A percentile compares a stretch with the other conserved stretches of the same genome.
phyloP scores from a whole-genome alignment of 164 flowering plant species.

The Vitis labrusca region DNA sequence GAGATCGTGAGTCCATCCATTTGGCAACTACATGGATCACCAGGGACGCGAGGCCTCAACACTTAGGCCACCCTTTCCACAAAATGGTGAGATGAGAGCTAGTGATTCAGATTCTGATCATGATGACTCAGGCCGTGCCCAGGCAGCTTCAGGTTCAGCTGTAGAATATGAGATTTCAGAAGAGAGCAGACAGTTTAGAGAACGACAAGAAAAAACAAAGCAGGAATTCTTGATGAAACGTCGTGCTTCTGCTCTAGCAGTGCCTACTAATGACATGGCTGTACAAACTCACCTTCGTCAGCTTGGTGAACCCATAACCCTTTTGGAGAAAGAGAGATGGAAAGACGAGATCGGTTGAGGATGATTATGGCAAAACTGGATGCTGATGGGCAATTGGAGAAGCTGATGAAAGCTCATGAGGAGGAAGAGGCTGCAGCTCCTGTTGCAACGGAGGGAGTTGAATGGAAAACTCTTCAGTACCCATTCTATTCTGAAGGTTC shows the following conservation, averaged over 20 bases:
- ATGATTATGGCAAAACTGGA: conserved; percentile 82
- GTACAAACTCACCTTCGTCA: conserved; percentile 85
- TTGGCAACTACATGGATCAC: too few relatives aligned
- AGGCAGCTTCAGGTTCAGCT: conserved; percentile 18
- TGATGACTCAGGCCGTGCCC: conserved; percentile 35
- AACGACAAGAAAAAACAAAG: conserved; percentile 80
- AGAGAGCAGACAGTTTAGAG: conserved; percentile 70
- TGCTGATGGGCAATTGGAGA: conserved; percentile 85
- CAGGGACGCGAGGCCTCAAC: too few relatives aligned
- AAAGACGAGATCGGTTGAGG: conserved; percentile 81
- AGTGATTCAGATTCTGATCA: conserved; percentile 66
- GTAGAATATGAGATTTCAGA: conserved; percentile 77
- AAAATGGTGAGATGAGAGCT: conserved; percentile 48
- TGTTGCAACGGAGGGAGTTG: conserved; percentile 41
- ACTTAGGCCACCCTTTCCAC: conserved; percentile 37
- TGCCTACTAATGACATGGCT: conserved; percentile 92
- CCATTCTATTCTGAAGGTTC: conserved; percentile 95
- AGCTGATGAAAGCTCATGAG: conserved; percentile 84
- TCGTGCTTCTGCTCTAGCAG: conserved; percentile 87
- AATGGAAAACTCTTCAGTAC: conserved; percentile 67
- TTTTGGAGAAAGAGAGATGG: conserved; percentile 97
- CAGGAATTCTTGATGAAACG: conserved; percentile 82
- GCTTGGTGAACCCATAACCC: conserved; percentile 88
- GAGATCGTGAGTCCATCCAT: too few relatives aligned
- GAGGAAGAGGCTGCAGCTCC: conserved; percentile 78